Base-by-base conservation (phyloP, 768 basidiomycete genomes). In the Galerina sulciceps region DNA sequence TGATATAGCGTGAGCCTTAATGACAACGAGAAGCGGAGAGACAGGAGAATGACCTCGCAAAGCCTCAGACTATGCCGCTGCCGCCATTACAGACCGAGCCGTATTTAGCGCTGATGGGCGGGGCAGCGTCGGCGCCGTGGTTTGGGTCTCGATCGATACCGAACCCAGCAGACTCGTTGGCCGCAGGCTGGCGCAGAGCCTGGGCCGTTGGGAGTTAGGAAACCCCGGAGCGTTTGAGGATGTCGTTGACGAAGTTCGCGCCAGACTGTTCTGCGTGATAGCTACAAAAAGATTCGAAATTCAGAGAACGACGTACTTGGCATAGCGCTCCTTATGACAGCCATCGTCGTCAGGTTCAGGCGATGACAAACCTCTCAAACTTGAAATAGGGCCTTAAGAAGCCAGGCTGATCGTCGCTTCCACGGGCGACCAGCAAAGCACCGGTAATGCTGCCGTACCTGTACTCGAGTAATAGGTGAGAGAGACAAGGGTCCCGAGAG, bases 341-440 rank as follows among this genome's bases (percentile, higher is more conserved):
- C 89, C 85, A 93, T 89, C 50, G 81, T 85, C 57, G 75, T 81
- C 76, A 82, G 73, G 69, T 86, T 85, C 40, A 93, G 77, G 45
- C 90, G 77, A 70, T 94, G 93, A 86, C 73, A 17, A 57, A 56
- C 36, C 80, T 73, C 73, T 92, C 78, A 60, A 85, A 88, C 0
- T 75, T 63, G 53, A 89, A 67, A 69, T 84, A 91, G 4, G 76
- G 77, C 31, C 71, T 72, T 74, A 92, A 76, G 43, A 82, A 13
- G 85, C 83, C 66, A 86, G 81, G 31, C 81, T 85, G 49, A 89
- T 75, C 49, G 89, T 88, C 1, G 90, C 91, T 71, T 92, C 89
- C 61, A 91, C 80, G 71, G 84, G 93, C 0, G 92, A 91, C 41
- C 77, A 84, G 73, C 91, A 68, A 91, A 93, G 74, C 91, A 92